A percentile compares a stretch with the other conserved stretches of the same genome.
phyloP scores from a whole-genome alignment of 2,329 filamentous ascomycete species.

The Paramyrothecium sp. region DNA sequence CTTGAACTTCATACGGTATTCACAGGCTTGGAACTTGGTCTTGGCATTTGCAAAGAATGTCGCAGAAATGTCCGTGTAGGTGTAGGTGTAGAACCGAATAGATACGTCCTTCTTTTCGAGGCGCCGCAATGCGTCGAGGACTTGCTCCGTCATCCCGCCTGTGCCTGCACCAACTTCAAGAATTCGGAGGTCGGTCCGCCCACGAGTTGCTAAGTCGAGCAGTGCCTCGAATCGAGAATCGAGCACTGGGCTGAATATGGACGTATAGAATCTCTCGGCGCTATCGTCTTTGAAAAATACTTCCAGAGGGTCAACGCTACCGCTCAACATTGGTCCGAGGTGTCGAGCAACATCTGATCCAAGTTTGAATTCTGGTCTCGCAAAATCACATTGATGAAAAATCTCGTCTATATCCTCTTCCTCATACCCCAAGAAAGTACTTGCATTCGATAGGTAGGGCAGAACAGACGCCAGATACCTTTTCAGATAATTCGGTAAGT shows the following conservation, averaged over 20 bases:
- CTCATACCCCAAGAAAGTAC: no score
- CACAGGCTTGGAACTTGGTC: slow-evolving; percentile 5
- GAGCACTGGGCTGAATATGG: not conserved
- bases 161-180: slow-evolving; percentile 39
- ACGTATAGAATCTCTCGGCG: no score
- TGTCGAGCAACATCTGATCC: no score
- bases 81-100: slow-evolving; percentile 26
- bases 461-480: no score
- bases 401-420: no score
- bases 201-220: slow-evolving; percentile 17
- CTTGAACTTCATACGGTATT: slow-evolving; percentile 17
- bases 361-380: no score
- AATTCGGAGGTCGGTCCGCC: slow-evolving; percentile 31
- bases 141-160: slow-evolving; percentile 17
- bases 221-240: slow-evolving; percentile 1
- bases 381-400: no score
- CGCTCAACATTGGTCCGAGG: no score
- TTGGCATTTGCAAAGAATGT: slow-evolving; percentile 28
- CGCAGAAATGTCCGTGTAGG: slow-evolving; percentile 37
- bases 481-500: no score
- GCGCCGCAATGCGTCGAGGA: slow-evolving; percentile 3
- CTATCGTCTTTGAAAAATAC: no score
- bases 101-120: not conserved
- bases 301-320: no score
- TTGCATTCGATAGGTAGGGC: no score